Conservation (phyloP, 192 early-diverging fungal species). For the Spizellomyces sp. region DNA sequence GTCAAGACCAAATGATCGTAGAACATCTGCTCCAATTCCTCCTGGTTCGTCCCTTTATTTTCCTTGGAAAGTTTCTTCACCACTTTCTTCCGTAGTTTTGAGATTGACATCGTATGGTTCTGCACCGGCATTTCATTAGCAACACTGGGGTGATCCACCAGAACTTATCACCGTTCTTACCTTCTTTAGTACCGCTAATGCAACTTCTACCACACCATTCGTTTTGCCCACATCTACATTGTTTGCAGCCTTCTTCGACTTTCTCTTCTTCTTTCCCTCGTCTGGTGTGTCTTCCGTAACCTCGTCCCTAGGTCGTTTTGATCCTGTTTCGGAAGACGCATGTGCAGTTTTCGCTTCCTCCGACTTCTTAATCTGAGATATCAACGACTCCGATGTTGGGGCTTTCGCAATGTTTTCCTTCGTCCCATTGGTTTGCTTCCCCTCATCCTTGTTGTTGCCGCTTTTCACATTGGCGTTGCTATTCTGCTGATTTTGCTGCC, state of each 20-base stretch:
- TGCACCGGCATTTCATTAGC: neutral
- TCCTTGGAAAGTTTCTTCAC: conserved; percentile 4
- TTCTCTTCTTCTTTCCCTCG: conserved; percentile 31
- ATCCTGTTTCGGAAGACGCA: conserved; percentile 9
- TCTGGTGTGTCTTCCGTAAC: conserved; percentile 8
- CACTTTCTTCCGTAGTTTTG: neutral
- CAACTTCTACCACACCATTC: neutral
- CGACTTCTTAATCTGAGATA: conserved; percentile 42
- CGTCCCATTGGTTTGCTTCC: neutral
- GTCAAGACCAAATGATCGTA: too few species aligned
- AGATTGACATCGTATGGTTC: neutral
- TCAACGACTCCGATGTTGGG: conserved; percentile 36
- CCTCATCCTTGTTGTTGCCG: conserved; percentile 24
- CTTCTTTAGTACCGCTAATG: neutral
- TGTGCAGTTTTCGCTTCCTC: neutral
- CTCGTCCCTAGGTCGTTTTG: conserved; percentile 14
- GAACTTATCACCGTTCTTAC: neutral
- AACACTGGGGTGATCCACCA: neutral
- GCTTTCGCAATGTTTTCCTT: conserved; percentile 38
- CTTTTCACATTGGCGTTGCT: conserved; percentile 15
- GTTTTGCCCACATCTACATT: conserved; percentile 8
- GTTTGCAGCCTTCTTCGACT: conserved; percentile 23
- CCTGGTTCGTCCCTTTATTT: too few species aligned
- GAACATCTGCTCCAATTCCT: too few species aligned
- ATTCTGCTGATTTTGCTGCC: neutral